A percentile compares a stretch with the other conserved stretches of the same genome.
These are phyloP conservation scores for Podaxis rugospora DNA, from an alignment of 768 basidiomycete species.

Conservation along the genomic window DNA sequence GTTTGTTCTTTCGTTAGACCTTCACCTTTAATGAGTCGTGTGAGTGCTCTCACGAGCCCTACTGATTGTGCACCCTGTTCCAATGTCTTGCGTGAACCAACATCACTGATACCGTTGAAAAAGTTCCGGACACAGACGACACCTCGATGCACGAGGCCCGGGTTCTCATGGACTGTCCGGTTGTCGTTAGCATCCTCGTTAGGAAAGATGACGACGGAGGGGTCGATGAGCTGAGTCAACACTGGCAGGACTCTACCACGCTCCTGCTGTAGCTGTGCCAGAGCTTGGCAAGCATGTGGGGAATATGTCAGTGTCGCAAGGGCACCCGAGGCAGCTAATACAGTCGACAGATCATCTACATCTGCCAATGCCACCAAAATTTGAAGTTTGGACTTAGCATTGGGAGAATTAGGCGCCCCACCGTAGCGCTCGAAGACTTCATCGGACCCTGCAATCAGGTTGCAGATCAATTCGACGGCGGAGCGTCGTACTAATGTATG, in stretches of 20 bases:
- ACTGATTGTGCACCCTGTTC: conserved; percentile 45
- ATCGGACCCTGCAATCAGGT: conserved; percentile 77
- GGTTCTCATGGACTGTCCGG: conserved; percentile 35
- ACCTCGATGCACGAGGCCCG: conserved; percentile 74
- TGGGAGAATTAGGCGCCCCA: conserved; percentile 32
- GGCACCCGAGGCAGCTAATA: conserved; percentile 87
- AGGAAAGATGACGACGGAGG: conserved; percentile 30
- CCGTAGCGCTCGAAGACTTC: conserved; percentile 72
- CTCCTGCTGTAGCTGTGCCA: conserved; percentile 65
- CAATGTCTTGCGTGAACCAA: conserved; percentile 35
- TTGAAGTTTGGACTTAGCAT: conserved; percentile 65
- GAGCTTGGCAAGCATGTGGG: conserved; percentile 49
- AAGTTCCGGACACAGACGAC: conserved; percentile 73
- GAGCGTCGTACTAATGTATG: conserved; percentile 81
- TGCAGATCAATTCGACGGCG: conserved; percentile 88
- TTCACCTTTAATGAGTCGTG: conserved; percentile 40
- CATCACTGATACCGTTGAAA: conserved; percentile 38
- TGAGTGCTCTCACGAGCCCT: conserved; percentile 52
- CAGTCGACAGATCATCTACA: conserved; percentile 80
- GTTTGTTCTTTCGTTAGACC: conserved; percentile 26
- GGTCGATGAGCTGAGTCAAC: conserved; percentile 65
- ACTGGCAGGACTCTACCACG: conserved; percentile 60
- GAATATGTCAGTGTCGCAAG: conserved; percentile 75
- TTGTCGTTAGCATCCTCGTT: conserved; percentile 28
- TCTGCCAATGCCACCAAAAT: conserved; percentile 83